Percentiles rank a stretch among this genome's conserved stretches.
phyloP scores from a whole-genome alignment of 1,284 basidiomycete genomes.

The Testicularia cyperi region DNA sequence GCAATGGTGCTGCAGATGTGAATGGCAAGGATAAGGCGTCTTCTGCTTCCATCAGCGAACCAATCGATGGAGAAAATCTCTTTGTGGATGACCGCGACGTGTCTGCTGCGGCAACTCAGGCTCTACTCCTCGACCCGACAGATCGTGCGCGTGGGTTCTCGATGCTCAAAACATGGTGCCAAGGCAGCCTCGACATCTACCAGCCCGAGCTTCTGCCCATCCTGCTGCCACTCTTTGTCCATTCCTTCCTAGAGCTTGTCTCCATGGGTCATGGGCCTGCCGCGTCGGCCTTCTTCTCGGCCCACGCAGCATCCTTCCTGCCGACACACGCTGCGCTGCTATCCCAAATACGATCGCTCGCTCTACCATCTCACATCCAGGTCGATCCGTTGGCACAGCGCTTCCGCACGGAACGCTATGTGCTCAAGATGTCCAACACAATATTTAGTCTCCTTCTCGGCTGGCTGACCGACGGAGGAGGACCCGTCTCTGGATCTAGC shows the following conservation, averaged over 20 bases:
- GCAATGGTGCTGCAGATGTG: constrained; percentile 3
- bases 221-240: constrained; percentile 91
- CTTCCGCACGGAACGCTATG: constrained; percentile 87
- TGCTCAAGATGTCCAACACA: constrained; percentile 84
- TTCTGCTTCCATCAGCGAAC: not conserved
- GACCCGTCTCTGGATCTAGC: constrained; percentile 78
- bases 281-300: constrained; percentile 70
- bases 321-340: constrained; percentile 72
- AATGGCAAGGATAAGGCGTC: constrained; percentile 10
- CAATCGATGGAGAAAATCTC: constrained; percentile 16
- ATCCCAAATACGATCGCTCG: constrained; percentile 78
- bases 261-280: constrained; percentile 86
- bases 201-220: constrained; percentile 85
- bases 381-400: constrained; percentile 79
- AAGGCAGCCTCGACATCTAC: constrained; percentile 83
- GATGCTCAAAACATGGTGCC: constrained; percentile 90
- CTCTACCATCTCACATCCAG: constrained; percentile 77
- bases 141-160: constrained; percentile 85
- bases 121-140: constrained; percentile 78
- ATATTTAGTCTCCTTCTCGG: constrained; percentile 88
- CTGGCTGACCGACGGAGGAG: constrained; percentile 91
- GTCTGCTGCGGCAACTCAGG: constrained; percentile 68
- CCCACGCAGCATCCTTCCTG: constrained; percentile 73
- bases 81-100: constrained; percentile 34
- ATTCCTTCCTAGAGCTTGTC: constrained; percentile 93